Percentiles rank a stretch among this genome's conserved stretches.
Conservation (phyloP, 129 eudicot genomes). For the Helichrysum umbraculigerum region DNA sequence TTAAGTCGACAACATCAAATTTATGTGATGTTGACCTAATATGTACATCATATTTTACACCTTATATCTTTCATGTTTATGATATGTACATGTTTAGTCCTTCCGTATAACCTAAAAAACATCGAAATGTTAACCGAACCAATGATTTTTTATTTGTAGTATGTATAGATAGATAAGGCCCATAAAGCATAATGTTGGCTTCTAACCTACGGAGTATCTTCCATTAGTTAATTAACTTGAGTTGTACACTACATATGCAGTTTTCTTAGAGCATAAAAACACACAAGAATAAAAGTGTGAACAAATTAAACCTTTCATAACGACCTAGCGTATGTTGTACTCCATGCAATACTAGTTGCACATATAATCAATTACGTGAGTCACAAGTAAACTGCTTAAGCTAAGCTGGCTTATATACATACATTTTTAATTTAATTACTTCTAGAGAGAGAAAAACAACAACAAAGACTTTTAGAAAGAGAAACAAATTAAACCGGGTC, state of each 20-base stretch:
- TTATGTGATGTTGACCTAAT: too few species aligned
- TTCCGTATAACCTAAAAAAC: too few species aligned
- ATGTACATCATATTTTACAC: too few species aligned
- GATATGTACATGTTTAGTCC: too few species aligned
- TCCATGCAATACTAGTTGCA: slow-evolving; percentile 32
- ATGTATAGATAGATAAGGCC: too few species aligned
- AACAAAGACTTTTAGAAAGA: slow-evolving; percentile 25
- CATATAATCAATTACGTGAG: slow-evolving; percentile 28
- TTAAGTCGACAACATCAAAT: too few species aligned
- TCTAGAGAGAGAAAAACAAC: slow-evolving; percentile 32
- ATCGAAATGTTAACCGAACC: too few species aligned
- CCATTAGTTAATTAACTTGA: too few species aligned
- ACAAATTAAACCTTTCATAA: background rate
- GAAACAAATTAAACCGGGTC: slow-evolving; percentile 26
- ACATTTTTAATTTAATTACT: slow-evolving; percentile 32
- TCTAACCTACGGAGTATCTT: too few species aligned
- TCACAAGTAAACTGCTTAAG: slow-evolving; percentile 33
- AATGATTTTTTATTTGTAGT: too few species aligned
- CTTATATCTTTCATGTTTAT: too few species aligned
- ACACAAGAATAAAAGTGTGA: background rate
- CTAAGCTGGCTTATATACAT: slow-evolving; percentile 14
- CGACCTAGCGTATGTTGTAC: slow-evolving; percentile 28
- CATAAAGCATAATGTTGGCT: background rate
- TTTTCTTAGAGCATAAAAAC: background rate
- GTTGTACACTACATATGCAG: background rate